phyloP scores from a whole-genome alignment of 805 yeast species.

The Teunomyces kruisii region DNA sequence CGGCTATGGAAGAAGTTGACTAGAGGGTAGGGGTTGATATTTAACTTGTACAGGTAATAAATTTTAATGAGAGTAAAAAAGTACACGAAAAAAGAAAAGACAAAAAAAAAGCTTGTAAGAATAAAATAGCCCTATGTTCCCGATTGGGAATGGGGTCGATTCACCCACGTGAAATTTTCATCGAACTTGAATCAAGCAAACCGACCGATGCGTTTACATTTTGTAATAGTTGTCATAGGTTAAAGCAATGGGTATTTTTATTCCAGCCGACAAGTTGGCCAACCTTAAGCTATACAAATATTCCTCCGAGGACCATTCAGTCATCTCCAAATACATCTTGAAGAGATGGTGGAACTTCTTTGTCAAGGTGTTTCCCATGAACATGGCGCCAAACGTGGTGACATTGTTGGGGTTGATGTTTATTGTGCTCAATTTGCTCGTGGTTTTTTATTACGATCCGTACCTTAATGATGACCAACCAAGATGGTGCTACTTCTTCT shows the following conservation, averaged over 20 bases:
- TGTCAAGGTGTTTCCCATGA: constrained; percentile 71
- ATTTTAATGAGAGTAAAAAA: background rate
- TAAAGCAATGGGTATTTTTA: constrained; percentile 60
- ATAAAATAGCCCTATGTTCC: too few relatives aligned
- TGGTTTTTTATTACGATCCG: constrained; percentile 76
- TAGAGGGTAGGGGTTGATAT: constrained; percentile 34
- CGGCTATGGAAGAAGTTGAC: constrained; percentile 99
- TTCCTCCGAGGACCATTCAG: constrained; percentile 77
- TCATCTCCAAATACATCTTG: constrained; percentile 69
- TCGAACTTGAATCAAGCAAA: background rate
- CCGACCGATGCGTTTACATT: background rate
- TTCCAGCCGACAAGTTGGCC: constrained; percentile 51
- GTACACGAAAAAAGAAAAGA: background rate
- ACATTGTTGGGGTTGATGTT: constrained; percentile 79
- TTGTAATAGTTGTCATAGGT: too few relatives aligned
- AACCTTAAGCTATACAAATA: constrained; percentile 63
- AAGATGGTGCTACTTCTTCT: constrained; percentile 70
- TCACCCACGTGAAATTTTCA: constrained; percentile 2
- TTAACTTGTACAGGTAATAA: constrained; percentile 5
- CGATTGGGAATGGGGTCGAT: background rate
- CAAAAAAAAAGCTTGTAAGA: too few relatives aligned
- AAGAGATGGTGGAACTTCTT: constrained; percentile 82
- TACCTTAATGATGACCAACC: constrained; percentile 60
- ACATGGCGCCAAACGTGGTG: constrained; percentile 92
- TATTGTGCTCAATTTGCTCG: constrained; percentile 58